Evolutionary conservation across 2,329 filamentous ascomycete species (phyloP).

Genomic region (Neopestalotiopsis sp.): DNA sequence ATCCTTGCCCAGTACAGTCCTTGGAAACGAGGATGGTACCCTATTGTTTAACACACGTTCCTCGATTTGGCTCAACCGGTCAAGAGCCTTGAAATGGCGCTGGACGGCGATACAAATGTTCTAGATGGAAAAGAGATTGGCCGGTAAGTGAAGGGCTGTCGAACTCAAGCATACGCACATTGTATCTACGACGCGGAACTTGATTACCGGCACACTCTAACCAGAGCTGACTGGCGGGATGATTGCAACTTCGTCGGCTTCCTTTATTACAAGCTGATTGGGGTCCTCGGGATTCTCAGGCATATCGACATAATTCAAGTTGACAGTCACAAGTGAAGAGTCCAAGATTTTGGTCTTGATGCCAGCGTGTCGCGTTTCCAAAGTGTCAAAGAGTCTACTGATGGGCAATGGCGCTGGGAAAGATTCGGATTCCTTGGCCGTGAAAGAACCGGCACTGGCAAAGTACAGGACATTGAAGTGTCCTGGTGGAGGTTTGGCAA

Average conservation of each 20-base stretch:
- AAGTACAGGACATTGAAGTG: slow-evolving; percentile 86
- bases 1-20: too few species aligned
- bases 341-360: slow-evolving; percentile 72
- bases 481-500: slow-evolving; percentile 57
- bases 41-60: too few species aligned
- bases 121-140: too few species aligned
- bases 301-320: slow-evolving; percentile 80
- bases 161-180: neutral
- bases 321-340: slow-evolving; percentile 79
- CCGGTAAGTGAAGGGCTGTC: too few species aligned
- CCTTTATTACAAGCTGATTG: slow-evolving; percentile 60
- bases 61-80: too few species aligned
- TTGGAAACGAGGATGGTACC: too few species aligned
- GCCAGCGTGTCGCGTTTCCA: slow-evolving; percentile 74
- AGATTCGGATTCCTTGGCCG: slow-evolving; percentile 68
- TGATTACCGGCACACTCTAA: slow-evolving; percentile 44
- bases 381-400: slow-evolving; percentile 64
- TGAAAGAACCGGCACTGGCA: slow-evolving; percentile 75
- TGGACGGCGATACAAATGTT: too few species aligned
- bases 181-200: neutral
- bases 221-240: slow-evolving; percentile 90
- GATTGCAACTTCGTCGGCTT: slow-evolving; percentile 84
- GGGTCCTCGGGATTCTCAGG: slow-evolving; percentile 48
- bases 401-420: slow-evolving; percentile 71
- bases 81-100: too few species aligned